phyloP scores from a whole-genome alignment of 148 eudicot genomes.

The Cornus suecica region DNA sequence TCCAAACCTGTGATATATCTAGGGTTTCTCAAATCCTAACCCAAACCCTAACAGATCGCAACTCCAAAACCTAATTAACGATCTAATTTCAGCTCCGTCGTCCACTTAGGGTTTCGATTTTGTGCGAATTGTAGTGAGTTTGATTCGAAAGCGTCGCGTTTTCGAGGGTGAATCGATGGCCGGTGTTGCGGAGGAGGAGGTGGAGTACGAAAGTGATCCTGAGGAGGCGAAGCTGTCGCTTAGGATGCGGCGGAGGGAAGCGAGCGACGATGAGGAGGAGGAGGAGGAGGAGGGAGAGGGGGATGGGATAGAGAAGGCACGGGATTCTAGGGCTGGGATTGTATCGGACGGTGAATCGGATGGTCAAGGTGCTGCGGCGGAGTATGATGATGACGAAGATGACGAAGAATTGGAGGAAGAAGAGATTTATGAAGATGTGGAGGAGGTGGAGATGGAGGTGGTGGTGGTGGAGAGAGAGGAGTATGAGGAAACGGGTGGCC shows the following conservation, averaged over 20 bases:
- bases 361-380: slow-evolving; percentile 67
- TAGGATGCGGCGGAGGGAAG: slow-evolving; percentile 70
- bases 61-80: neutral
- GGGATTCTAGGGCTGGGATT: slow-evolving; percentile 14
- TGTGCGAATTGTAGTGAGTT: neutral
- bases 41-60: slow-evolving; percentile 1
- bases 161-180: slow-evolving; percentile 20
- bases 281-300: slow-evolving; percentile 21
- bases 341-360: slow-evolving; percentile 65
- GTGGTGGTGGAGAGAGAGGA: slow-evolving; percentile 6
- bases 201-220: slow-evolving; percentile 94
- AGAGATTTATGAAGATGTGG: slow-evolving; percentile 27
- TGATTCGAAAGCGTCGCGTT: neutral
- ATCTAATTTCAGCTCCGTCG: slow-evolving; percentile 5
- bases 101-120: slow-evolving; percentile 6
- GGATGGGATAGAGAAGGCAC: slow-evolving; percentile 19
- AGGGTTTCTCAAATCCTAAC: slow-evolving; percentile 1
- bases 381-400: slow-evolving; percentile 61
- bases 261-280: slow-evolving; percentile 81
- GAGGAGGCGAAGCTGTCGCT: slow-evolving; percentile 74
- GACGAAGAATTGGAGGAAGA: slow-evolving; percentile 37
- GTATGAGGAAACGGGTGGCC: neutral
- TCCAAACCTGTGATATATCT: neutral
- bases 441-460: slow-evolving; percentile 20
- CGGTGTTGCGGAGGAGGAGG: slow-evolving; percentile 36